These are phyloP conservation scores for Yamadazyma scolyti DNA, from an alignment of 805 yeast genomes.

Conservation along the genomic window DNA sequence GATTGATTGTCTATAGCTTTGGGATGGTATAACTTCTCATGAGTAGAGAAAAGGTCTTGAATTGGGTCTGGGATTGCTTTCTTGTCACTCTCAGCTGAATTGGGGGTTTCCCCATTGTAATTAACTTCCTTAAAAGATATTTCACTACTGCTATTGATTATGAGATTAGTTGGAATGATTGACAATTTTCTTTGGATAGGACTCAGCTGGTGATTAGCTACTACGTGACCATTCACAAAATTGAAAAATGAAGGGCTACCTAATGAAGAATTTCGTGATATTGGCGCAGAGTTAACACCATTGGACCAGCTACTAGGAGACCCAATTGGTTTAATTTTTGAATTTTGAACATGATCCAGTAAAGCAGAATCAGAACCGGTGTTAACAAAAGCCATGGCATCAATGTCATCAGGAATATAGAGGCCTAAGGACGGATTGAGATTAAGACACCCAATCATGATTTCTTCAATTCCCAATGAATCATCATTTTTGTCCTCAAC, in stretches of 20 bases:
- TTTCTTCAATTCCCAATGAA: constrained; percentile 17
- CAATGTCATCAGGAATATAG: constrained; percentile 7
- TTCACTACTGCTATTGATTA: constrained; percentile 12
- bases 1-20: constrained; percentile 1
- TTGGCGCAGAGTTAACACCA: constrained; percentile 3
- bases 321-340: background rate
- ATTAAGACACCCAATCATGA: constrained; percentile 19
- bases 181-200: constrained; percentile 21
- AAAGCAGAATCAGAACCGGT: too few relatives aligned
- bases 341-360: too few relatives aligned
- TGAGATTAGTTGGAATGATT: constrained; percentile 24
- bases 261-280: constrained; percentile 17
- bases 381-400: background rate
- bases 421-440: constrained; percentile 16
- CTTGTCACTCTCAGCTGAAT: constrained; percentile 6
- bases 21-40: constrained; percentile 27
- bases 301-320: background rate
- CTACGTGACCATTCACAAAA: constrained; percentile 1
- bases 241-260: constrained; percentile 19
- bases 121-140: constrained; percentile 23
- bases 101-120: constrained; percentile 7
- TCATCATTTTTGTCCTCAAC: constrained; percentile 10
- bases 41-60: constrained; percentile 25
- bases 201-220: constrained; percentile 3
- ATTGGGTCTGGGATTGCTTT: constrained; percentile 15